Percentiles rank a stretch among this genome's conserved stretches.
phyloP scores from a whole-genome alignment of 2,329 filamentous ascomycete species.

The Beauveria caledonica region DNA sequence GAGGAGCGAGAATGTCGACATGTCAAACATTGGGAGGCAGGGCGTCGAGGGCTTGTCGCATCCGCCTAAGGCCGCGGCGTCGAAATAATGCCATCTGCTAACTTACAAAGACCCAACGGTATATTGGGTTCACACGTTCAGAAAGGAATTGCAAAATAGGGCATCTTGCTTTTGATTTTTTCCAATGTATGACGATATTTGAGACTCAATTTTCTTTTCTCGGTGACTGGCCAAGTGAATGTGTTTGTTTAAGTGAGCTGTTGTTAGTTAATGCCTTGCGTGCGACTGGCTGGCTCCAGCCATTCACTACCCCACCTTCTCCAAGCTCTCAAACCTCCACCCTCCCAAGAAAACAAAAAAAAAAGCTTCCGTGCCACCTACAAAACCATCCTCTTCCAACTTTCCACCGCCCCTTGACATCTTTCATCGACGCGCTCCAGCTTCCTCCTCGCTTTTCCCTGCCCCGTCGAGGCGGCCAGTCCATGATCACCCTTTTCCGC shows the following conservation, averaged over 20 bases:
- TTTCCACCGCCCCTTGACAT: neutral
- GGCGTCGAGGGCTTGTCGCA: slow-evolving; percentile 45
- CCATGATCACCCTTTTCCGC: slow-evolving; percentile 2
- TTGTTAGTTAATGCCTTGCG: neutral
- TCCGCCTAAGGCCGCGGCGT: slow-evolving; percentile 9
- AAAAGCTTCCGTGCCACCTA: neutral
- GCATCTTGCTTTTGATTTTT: neutral
- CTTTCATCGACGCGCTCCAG: neutral
- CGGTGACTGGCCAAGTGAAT: too few relatives aligned
- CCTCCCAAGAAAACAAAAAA: neutral
- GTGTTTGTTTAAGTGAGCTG: neutral
- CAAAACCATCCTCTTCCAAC: neutral
- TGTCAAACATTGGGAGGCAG: slow-evolving; percentile 56
- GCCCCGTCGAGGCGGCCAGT: neutral
- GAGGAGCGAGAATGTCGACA: slow-evolving; percentile 38
- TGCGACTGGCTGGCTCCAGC: neutral
- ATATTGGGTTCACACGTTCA: neutral
- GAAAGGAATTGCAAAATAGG: neutral
- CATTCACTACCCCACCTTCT: neutral
- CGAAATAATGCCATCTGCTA: neutral
- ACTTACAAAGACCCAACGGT: neutral
- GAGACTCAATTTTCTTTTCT: too few relatives aligned
- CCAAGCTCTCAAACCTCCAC: neutral
- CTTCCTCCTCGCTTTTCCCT: neutral
- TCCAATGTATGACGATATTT: too few relatives aligned